phyloP scores from a whole-genome alignment of 2,329 filamentous ascomycete genomes.

The Sphaerulina musiva region DNA sequence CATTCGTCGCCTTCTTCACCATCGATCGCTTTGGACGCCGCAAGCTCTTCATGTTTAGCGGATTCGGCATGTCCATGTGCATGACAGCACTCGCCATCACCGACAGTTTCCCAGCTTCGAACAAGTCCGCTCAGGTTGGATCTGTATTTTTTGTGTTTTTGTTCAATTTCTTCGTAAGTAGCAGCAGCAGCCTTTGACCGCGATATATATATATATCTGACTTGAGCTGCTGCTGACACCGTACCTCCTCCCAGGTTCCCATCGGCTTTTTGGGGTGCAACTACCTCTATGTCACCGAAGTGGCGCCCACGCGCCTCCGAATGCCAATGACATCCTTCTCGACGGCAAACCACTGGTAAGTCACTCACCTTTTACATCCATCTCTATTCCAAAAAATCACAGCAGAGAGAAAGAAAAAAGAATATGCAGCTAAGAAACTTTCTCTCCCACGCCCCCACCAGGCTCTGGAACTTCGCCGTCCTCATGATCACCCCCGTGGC shows the following conservation, averaged over 20 bases:
- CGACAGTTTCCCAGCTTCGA: constrained; percentile 44
- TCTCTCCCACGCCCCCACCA: constrained; percentile 28
- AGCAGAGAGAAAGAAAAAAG: no score
- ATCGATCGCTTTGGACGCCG: constrained; percentile 48
- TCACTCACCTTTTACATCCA: neutral
- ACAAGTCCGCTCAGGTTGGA: constrained; percentile 45
- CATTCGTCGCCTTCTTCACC: constrained; percentile 46
- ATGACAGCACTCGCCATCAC: constrained; percentile 51
- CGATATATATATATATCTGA: neutral
- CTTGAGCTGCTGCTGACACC: neutral
- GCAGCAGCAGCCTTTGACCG: neutral
- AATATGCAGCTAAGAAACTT: no score
- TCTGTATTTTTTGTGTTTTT: constrained; percentile 53
- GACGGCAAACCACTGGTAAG: constrained; percentile 47
- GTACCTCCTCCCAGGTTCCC: constrained; percentile 53
- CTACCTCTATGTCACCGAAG: constrained; percentile 55
- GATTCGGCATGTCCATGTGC: constrained; percentile 48
- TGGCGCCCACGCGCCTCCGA: constrained; percentile 48
- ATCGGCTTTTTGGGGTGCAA: constrained; percentile 55
- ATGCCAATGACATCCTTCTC: constrained; percentile 53
- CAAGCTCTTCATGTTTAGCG: constrained; percentile 48
- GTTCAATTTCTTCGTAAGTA: constrained; percentile 50
- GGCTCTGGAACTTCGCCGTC: constrained; percentile 45
- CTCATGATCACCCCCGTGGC: constrained; percentile 44
- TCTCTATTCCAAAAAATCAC: neutral